Percentiles rank a stretch among this genome's conserved stretches.
Conservation (phyloP, 768 basidiomycete species). For the Porphyrellus cyaneotinctus region DNA sequence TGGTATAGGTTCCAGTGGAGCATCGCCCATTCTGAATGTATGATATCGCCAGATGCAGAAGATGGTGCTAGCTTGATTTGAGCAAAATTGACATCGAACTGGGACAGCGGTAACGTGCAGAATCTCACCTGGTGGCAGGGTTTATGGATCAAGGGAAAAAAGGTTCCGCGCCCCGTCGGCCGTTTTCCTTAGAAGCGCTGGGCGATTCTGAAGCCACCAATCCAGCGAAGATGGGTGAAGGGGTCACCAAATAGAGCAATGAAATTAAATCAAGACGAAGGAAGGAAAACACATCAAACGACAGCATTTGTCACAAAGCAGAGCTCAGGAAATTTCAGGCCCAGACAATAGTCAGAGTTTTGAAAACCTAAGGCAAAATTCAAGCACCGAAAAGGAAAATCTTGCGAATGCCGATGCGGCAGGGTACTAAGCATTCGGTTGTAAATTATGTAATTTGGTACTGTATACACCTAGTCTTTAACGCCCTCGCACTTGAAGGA, state of each 20-base stretch:
- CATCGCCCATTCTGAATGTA: conserved; percentile 16
- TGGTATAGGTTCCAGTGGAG: neutral
- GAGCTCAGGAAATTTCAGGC: neutral
- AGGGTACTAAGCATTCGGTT: no score
- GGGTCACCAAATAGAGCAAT: neutral
- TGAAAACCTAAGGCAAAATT: no score
- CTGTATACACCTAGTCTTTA: no score
- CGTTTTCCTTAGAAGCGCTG: neutral
- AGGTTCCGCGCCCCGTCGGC: neutral
- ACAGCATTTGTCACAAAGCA: neutral
- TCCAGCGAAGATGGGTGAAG: neutral
- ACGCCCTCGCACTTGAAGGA: no score
- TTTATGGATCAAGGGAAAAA: neutral
- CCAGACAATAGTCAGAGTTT: neutral
- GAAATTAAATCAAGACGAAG: no score
- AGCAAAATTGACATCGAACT: neutral
- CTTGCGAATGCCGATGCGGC: no score
- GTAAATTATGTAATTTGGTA: no score
- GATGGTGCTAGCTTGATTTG: neutral
- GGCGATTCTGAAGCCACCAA: neutral
- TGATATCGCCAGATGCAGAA: neutral
- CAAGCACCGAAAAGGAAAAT: neutral
- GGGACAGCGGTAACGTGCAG: neutral
- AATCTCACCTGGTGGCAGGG: conserved; percentile 6
- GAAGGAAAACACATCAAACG: neutral